Evolutionary conservation across 2,329 filamentous ascomycete genomes (phyloP).

Genomic region (Cladosporium phlei): DNA sequence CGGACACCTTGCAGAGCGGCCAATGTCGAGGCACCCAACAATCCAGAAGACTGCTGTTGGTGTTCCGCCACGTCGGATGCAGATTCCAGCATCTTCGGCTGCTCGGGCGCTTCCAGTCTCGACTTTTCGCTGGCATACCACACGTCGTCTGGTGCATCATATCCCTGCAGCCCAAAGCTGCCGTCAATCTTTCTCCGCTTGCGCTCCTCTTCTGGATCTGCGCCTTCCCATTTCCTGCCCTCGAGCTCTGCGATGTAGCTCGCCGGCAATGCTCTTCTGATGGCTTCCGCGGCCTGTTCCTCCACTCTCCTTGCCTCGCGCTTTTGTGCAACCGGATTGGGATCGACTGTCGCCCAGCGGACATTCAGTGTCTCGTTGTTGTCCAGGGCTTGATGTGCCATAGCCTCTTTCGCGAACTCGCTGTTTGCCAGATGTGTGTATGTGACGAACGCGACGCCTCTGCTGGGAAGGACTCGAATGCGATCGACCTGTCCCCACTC

Average conservation of each 20-base stretch:
- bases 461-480: slow-evolving; percentile 74
- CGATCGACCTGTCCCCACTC: slow-evolving; percentile 95
- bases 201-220: slow-evolving; percentile 67
- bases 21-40: slow-evolving; percentile 77
- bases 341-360: slow-evolving; percentile 93
- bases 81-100: slow-evolving; percentile 53
- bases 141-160: slow-evolving; percentile 89
- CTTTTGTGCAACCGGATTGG: slow-evolving; percentile 91
- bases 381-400: slow-evolving; percentile 90
- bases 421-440: slow-evolving; percentile 86
- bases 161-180: slow-evolving; percentile 81
- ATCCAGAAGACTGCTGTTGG: slow-evolving; percentile 50
- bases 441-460: slow-evolving; percentile 92
- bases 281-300: slow-evolving; percentile 93
- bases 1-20: slow-evolving; percentile 64
- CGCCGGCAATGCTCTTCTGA: slow-evolving; percentile 78
- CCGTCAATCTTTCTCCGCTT: slow-evolving; percentile 89
- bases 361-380: slow-evolving; percentile 92
- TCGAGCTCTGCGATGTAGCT: slow-evolving; percentile 93
- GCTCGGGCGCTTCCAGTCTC: slow-evolving; percentile 60
- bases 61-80: slow-evolving; percentile 39
- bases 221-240: slow-evolving; percentile 52
- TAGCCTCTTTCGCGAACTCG: slow-evolving; percentile 76
- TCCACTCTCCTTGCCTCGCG: slow-evolving; percentile 84
- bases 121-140: slow-evolving; percentile 80